A percentile compares a stretch with the other conserved stretches of the same genome.
Evolutionary conservation across 192 early-diverging fungal species (phyloP).

Genomic region (Irineochytrium annulatum): DNA sequence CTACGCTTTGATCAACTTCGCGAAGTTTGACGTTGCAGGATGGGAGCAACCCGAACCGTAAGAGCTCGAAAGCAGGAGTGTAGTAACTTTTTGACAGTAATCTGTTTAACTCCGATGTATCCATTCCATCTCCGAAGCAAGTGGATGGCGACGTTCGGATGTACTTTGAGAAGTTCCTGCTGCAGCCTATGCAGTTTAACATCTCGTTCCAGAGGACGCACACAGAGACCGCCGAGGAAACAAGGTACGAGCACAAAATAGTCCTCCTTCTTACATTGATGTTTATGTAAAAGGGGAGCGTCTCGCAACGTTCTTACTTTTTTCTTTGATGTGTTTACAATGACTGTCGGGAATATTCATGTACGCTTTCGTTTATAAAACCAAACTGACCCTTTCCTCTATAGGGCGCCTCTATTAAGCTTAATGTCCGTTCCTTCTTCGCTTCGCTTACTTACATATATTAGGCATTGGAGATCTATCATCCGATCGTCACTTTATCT

Average conservation of each 20-base stretch:
- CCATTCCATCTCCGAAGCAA: conserved; percentile 69
- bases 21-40: conserved; percentile 68
- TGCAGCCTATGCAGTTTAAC: conserved; percentile 93
- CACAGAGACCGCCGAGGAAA: conserved; percentile 58
- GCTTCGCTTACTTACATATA: not conserved
- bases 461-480: conserved; percentile 70
- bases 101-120: conserved; percentile 36
- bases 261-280: not conserved
- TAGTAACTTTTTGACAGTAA: conserved; percentile 1
- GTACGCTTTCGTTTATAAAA: conserved; percentile 38
- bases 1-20: conserved; percentile 78
- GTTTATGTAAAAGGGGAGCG: conserved; percentile 25
- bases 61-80: not conserved
- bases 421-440: conserved; percentile 56
- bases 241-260: conserved; percentile 21
- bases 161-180: conserved; percentile 91
- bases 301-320: conserved; percentile 39
- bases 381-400: not conserved
- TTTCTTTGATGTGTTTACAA: conserved; percentile 72
- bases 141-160: conserved; percentile 67
- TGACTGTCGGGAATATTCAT: conserved; percentile 97
- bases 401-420: conserved; percentile 78
- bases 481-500: conserved; percentile 75
- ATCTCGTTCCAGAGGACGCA: conserved; percentile 91
- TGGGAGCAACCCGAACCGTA: conserved; percentile 47